A percentile compares a stretch with the other conserved stretches of the same genome.
Conservation (phyloP, 2,329 filamentous ascomycete species). For the Nothophaeocryptopus gaeumannii region DNA sequence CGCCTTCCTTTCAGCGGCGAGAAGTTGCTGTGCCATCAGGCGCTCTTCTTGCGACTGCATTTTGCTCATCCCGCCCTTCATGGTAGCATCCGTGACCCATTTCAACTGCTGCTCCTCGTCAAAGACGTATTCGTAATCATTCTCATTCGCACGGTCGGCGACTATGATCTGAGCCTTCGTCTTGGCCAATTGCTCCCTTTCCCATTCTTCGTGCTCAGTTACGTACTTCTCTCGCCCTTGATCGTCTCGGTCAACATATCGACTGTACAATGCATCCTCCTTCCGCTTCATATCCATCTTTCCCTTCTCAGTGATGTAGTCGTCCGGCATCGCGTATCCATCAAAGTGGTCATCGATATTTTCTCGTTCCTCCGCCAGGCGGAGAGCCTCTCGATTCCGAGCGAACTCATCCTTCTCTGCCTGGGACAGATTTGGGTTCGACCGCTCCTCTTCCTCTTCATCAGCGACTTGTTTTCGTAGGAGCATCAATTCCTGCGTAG, state of each 20-base stretch:
- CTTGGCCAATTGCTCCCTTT: slow-evolving; percentile 81
- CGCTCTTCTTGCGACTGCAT: slow-evolving; percentile 72
- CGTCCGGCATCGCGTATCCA: slow-evolving; percentile 89
- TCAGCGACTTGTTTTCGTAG: slow-evolving; percentile 86
- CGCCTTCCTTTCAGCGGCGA: slow-evolving; percentile 84
- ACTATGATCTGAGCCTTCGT: slow-evolving; percentile 81
- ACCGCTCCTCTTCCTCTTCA: slow-evolving; percentile 73
- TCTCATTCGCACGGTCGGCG: slow-evolving; percentile 70
- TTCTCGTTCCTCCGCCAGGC: slow-evolving; percentile 66
- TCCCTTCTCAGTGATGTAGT: slow-evolving; percentile 91
- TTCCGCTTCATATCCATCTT: slow-evolving; percentile 86
- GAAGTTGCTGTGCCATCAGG: slow-evolving; percentile 74
- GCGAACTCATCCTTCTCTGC: slow-evolving; percentile 84
- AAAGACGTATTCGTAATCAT: slow-evolving; percentile 88
- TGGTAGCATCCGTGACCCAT: slow-evolving; percentile 71
- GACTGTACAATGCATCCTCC: slow-evolving; percentile 82
- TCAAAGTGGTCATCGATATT: slow-evolving; percentile 88
- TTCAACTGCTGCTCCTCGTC: slow-evolving; percentile 86
- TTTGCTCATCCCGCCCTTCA: slow-evolving; percentile 68
- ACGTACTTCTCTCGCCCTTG: slow-evolving; percentile 84
- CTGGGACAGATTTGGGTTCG: slow-evolving; percentile 70
- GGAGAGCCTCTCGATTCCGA: slow-evolving; percentile 69
- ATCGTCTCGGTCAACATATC: slow-evolving; percentile 84
- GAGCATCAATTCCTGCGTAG: slow-evolving; percentile 80
- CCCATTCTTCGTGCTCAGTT: slow-evolving; percentile 95